A percentile compares a stretch with the other conserved stretches of the same genome.
phyloP scores from a whole-genome alignment of 202 grass and related monocot genomes.

The Bolboschoenoplectus hybrid region DNA sequence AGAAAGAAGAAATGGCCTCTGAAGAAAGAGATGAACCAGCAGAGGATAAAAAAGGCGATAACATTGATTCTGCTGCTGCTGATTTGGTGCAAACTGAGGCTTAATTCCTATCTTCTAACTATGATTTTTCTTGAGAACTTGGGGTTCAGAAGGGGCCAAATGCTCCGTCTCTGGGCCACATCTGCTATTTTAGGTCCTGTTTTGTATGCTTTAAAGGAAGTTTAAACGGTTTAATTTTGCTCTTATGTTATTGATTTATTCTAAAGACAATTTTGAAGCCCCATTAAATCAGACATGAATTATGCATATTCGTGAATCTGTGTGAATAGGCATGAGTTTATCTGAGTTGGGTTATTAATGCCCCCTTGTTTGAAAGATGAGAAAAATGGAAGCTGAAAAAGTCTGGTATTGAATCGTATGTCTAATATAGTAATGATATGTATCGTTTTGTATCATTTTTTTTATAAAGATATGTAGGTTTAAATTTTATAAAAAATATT shows the following conservation, averaged over 20 bases:
- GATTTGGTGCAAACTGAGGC: slow-evolving; percentile 25
- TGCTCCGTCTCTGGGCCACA: neutral
- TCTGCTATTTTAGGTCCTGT: neutral
- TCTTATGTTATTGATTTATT: slow-evolving; percentile 15
- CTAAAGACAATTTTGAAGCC: neutral
- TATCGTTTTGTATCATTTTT: no score
- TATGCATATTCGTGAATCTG: neutral
- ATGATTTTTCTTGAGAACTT: neutral
- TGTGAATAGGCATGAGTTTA: neutral
- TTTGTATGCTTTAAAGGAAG: slow-evolving; percentile 18
- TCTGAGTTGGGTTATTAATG: no score
- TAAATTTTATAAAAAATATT: no score
- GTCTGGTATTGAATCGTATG: no score
- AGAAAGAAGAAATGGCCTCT: slow-evolving; percentile 49
- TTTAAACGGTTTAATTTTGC: neutral
- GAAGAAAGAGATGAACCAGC: slow-evolving; percentile 42
- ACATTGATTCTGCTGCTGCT: slow-evolving; percentile 26
- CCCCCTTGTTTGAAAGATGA: no score
- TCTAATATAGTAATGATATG: no score
- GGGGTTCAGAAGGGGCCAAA: neutral
- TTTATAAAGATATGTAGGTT: no score
- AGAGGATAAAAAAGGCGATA: slow-evolving; percentile 28
- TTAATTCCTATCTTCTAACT: slow-evolving; percentile 16
- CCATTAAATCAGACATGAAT: slow-evolving; percentile 1
- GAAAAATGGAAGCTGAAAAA: no score